Evolutionary conservation across 2,329 filamentous ascomycete species (phyloP).

Genomic region (Aspergillus novoparasiticus): DNA sequence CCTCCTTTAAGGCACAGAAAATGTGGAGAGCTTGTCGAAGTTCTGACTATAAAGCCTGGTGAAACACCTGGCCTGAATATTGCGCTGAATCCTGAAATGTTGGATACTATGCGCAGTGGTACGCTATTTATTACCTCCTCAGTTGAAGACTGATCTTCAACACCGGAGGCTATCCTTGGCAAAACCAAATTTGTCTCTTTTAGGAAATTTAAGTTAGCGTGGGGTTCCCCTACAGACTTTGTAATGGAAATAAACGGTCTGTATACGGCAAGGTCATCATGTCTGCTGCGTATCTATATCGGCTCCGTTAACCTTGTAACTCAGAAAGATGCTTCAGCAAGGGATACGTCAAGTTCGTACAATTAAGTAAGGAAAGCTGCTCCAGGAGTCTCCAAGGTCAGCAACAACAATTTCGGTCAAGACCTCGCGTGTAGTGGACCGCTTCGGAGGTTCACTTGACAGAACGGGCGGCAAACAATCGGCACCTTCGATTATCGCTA

Average conservation of each 20-base stretch:
- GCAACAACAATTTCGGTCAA: constrained; percentile 80
- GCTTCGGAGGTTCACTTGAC: constrained; percentile 69
- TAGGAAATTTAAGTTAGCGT: constrained; percentile 65
- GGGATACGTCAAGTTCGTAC: constrained; percentile 52
- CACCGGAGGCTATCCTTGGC: constrained; percentile 58
- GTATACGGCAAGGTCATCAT: constrained; percentile 84
- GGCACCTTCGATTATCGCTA: constrained; percentile 76
- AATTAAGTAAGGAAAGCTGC: constrained; percentile 76
- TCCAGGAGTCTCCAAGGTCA: constrained; percentile 76
- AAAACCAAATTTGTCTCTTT: constrained; percentile 72
- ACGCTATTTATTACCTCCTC: constrained; percentile 37
- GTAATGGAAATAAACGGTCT: constrained; percentile 66
- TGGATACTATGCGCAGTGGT: constrained; percentile 46
- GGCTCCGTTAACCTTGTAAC: background rate
- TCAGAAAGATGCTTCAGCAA: background rate
- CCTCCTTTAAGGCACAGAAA: constrained; percentile 72
- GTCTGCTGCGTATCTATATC: constrained; percentile 70
- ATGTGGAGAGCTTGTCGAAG: constrained; percentile 73
- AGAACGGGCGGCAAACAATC: constrained; percentile 76
- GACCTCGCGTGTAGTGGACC: constrained; percentile 70
- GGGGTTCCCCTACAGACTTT: constrained; percentile 15
- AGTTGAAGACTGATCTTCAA: constrained; percentile 46
- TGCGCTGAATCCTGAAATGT: constrained; percentile 73
- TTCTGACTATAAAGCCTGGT: constrained; percentile 80
- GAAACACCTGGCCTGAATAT: constrained; percentile 82